A percentile compares a stretch with the other conserved stretches of the same genome.
phyloP scores from a whole-genome alignment of 345 rosid genomes.

The Brassica cretica region DNA sequence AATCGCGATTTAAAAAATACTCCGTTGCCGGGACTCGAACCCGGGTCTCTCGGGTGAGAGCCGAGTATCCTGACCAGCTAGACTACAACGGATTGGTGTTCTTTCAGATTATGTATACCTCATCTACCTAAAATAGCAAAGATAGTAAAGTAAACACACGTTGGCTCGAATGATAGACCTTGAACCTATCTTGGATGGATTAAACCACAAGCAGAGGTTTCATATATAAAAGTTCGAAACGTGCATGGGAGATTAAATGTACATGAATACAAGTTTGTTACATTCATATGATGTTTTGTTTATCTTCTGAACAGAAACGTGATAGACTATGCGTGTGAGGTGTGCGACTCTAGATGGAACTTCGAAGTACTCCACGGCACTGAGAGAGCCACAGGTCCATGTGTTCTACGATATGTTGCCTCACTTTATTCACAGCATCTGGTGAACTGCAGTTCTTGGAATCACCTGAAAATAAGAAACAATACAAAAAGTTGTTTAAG shows the following conservation, averaged over 20 bases:
- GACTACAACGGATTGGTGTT: conserved; percentile 37
- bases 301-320: background rate
- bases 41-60: conserved; percentile 65
- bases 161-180: background rate
- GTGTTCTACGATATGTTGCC: conserved; percentile 71
- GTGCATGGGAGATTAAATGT: background rate
- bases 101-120: background rate
- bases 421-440: conserved; percentile 77
- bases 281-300: conserved; percentile 17
- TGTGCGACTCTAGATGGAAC: conserved; percentile 18
- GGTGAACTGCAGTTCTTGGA: conserved; percentile 79
- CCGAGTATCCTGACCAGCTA: conserved; percentile 71
- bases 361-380: conserved; percentile 46
- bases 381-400: conserved; percentile 92
- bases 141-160: too few relatives aligned
- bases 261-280: conserved; percentile 25
- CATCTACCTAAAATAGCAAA: too few relatives aligned
- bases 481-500: background rate
- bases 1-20: background rate
- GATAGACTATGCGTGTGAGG: background rate
- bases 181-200: background rate
- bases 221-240: background rate
- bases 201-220: background rate
- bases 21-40: conserved; percentile 24
- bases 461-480: conserved; percentile 50